Percentiles rank a stretch among this genome's conserved stretches.
Evolutionary conservation across 1,139 yeast species (phyloP).

Genomic region (Nakaseomyces glabratus): DNA sequence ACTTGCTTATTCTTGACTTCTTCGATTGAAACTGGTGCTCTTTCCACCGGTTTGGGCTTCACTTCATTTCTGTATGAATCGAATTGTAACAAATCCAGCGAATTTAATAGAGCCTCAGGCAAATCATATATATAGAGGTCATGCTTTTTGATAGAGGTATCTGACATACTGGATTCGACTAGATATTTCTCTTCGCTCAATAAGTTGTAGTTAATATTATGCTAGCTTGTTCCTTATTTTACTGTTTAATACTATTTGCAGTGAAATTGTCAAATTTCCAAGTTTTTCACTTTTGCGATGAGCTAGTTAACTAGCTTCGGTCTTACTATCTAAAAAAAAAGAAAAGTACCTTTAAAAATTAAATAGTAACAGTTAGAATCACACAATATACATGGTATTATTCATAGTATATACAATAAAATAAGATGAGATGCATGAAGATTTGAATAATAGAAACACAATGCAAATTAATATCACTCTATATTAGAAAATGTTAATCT

Average conservation of each 20-base stretch:
- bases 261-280: too few relatives aligned
- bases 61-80: constrained; percentile 40
- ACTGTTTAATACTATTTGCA: too few relatives aligned
- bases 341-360: too few relatives aligned
- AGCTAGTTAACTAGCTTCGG: too few relatives aligned
- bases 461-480: too few relatives aligned
- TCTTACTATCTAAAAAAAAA: too few relatives aligned
- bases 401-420: background rate
- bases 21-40: constrained; percentile 7
- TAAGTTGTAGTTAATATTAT: background rate
- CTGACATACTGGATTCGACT: constrained; percentile 3
- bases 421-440: background rate
- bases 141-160: constrained; percentile 24
- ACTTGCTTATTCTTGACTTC: constrained; percentile 3
- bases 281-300: too few relatives aligned
- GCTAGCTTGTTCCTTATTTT: too few relatives aligned
- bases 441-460: background rate
- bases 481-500: too few relatives aligned
- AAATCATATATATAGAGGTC: constrained; percentile 50
- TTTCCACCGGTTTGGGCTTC: constrained; percentile 13
- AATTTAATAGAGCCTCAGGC: constrained; percentile 35
- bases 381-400: background rate
- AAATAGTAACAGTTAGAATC: constrained; percentile 1
- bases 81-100: constrained; percentile 49
- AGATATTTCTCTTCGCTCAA: background rate